These are phyloP conservation scores for Ajuga reptans DNA, from an alignment of 305 asterid genomes.

Conservation along the genomic window DNA sequence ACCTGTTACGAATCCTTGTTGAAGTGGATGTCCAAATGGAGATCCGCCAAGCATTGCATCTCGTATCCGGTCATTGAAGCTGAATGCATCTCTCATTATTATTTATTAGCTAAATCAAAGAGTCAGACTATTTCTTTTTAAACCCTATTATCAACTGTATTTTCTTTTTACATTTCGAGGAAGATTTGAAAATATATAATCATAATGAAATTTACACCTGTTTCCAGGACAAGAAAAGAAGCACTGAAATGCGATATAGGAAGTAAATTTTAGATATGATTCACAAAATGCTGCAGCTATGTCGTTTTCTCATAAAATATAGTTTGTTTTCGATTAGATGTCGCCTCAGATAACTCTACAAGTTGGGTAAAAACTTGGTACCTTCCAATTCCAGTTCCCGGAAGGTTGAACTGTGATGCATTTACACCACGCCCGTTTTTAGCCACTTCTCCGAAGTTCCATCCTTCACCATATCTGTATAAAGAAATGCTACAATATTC, in stretches of 20 bases:
- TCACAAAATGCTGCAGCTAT: background rate
- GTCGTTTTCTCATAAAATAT: background rate
- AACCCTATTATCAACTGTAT: no score
- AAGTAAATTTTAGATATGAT: background rate
- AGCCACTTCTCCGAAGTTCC: constrained; percentile 97
- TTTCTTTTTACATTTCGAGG: no score
- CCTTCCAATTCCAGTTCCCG: constrained; percentile 97
- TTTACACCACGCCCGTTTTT: constrained; percentile 82
- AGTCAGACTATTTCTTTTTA: no score
- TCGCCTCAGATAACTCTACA: background rate
- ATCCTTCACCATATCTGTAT: constrained; percentile 95
- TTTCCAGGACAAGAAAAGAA: background rate
- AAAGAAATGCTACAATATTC: constrained; percentile 15
- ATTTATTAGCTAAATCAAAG: background rate
- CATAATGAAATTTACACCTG: background rate
- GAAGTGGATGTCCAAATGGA: constrained; percentile 95
- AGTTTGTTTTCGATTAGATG: background rate
- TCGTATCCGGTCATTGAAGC: constrained; percentile 94
- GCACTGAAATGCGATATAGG: background rate
- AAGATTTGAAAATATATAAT: background rate
- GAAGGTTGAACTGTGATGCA: constrained; percentile 80
- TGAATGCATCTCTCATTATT: constrained; percentile 31
- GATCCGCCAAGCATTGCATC: constrained; percentile 98
- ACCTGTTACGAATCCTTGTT: constrained; percentile 91
- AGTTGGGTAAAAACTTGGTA: constrained; percentile 22